These are phyloP conservation scores for Adansonia gregorii DNA, from an alignment of 441 rosid species.

Conservation along the genomic window DNA sequence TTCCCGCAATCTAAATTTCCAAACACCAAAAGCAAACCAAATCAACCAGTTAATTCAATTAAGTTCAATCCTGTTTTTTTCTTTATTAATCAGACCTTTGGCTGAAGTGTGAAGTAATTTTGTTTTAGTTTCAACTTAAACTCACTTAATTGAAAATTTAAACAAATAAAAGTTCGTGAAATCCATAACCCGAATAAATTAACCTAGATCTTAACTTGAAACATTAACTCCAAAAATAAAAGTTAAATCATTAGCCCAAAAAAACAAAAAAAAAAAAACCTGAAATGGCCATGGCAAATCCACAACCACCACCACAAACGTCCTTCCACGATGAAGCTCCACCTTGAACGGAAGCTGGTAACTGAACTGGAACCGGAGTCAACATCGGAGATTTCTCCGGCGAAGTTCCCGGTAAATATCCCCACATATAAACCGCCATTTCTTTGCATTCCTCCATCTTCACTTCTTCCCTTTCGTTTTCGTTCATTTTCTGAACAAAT, in stretches of 20 bases:
- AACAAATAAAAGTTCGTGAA: background rate
- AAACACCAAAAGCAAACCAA: background rate
- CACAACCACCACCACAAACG: conserved; percentile 68
- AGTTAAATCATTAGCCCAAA: background rate
- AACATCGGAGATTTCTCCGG: conserved; percentile 55
- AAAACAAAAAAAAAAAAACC: conserved; percentile 35
- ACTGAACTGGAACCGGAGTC: conserved; percentile 42
- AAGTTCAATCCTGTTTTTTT: background rate
- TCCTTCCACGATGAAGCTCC: conserved; percentile 62
- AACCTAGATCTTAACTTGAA: background rate
- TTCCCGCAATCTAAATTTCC: conserved; percentile 50
- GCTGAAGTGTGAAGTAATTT: background rate
- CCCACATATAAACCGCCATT: conserved; percentile 54
- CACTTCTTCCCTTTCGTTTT: conserved; percentile 35
- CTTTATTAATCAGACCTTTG: background rate
- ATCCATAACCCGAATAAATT: background rate
- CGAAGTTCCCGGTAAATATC: conserved; percentile 59
- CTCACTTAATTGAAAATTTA: too few relatives aligned
- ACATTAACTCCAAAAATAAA: background rate
- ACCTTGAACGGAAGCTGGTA: conserved; percentile 33
- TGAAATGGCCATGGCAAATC: conserved; percentile 69
- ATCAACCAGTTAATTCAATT: background rate
- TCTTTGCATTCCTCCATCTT: conserved; percentile 43
- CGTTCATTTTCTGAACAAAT: conserved; percentile 35
- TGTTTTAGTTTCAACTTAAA: background rate